Percentiles rank a stretch among this genome's conserved stretches.
These are phyloP conservation scores for Barnettozyma salicaria DNA, from an alignment of 805 yeast species.

Conservation along the genomic window DNA sequence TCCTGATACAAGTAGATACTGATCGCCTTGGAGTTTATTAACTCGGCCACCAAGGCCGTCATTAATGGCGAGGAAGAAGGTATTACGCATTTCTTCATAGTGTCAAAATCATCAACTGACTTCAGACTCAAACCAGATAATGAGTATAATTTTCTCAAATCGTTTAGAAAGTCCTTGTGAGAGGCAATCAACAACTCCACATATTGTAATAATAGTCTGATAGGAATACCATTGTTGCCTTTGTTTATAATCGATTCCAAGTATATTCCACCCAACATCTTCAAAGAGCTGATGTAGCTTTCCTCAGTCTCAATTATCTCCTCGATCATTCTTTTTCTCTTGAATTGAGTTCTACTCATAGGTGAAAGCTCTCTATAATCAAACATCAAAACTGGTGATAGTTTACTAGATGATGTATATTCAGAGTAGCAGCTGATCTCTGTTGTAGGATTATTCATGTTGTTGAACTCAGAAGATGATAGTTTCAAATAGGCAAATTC, in stretches of 20 bases:
- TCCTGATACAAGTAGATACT: slow-evolving; percentile 29
- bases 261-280: slow-evolving; percentile 38
- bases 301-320: slow-evolving; percentile 47
- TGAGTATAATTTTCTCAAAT: slow-evolving; percentile 19
- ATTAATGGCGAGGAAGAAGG: slow-evolving; percentile 19
- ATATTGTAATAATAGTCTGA: slow-evolving; percentile 28
- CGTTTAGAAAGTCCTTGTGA: slow-evolving; percentile 29
- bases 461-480: slow-evolving; percentile 7
- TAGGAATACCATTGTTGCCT: slow-evolving; percentile 31
- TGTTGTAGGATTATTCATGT: background rate
- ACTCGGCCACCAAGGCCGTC: slow-evolving; percentile 21
- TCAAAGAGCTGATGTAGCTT: slow-evolving; percentile 39
- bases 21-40: slow-evolving; percentile 24
- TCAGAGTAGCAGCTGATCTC: slow-evolving; percentile 3
- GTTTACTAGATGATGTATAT: slow-evolving; percentile 18
- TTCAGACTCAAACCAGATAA: slow-evolving; percentile 2
- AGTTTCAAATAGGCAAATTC: slow-evolving; percentile 9
- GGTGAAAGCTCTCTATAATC: slow-evolving; percentile 15
- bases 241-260: slow-evolving; percentile 32
- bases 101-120: slow-evolving; percentile 1
- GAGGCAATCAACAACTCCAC: slow-evolving; percentile 27
- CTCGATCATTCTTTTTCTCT: slow-evolving; percentile 31
- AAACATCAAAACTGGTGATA: slow-evolving; percentile 14
- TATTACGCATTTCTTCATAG: slow-evolving; percentile 1
- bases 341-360: slow-evolving; percentile 13